These are phyloP conservation scores for Fusarium robinianum DNA, from an alignment of 2,329 filamentous ascomycete species.

Conservation along the genomic window DNA sequence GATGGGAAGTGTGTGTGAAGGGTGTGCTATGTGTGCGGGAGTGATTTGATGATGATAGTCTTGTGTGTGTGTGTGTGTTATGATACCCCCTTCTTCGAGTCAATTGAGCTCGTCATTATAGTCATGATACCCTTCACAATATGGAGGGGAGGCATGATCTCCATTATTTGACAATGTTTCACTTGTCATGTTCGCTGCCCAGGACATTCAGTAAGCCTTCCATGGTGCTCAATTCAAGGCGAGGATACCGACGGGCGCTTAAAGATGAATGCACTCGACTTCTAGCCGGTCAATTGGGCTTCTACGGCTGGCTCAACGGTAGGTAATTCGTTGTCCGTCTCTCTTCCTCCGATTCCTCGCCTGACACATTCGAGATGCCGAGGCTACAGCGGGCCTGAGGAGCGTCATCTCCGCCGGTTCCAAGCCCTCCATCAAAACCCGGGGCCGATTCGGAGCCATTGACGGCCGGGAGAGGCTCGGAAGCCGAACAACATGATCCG, in stretches of 20 bases:
- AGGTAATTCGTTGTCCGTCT: slow-evolving; percentile 1
- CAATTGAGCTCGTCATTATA: slow-evolving; percentile 13
- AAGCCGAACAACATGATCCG: neutral
- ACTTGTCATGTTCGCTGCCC: too few relatives aligned
- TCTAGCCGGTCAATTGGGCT: slow-evolving; percentile 19
- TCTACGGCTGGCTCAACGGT: neutral
- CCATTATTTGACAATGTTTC: too few relatives aligned
- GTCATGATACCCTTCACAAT: too few relatives aligned
- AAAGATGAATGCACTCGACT: too few relatives aligned
- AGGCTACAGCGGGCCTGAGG: slow-evolving; percentile 16
- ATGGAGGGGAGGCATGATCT: too few relatives aligned
- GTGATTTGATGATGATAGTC: slow-evolving; percentile 6
- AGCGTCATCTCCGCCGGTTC: too few relatives aligned
- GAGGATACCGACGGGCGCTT: too few relatives aligned
- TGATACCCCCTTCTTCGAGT: slow-evolving; percentile 29
- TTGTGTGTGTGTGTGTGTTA: slow-evolving; percentile 23
- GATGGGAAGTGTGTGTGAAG: slow-evolving; percentile 16
- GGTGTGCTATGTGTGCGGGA: neutral
- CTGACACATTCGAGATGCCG: slow-evolving; percentile 9
- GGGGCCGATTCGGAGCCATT: slow-evolving; percentile 13
- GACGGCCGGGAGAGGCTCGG: neutral
- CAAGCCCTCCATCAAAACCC: neutral
- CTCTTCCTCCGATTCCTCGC: too few relatives aligned
- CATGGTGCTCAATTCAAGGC: too few relatives aligned
- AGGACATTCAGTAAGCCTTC: too few relatives aligned